These are phyloP conservation scores for Apiospora hydei DNA, from an alignment of 2,329 filamentous ascomycete species.

Conservation along the genomic window DNA sequence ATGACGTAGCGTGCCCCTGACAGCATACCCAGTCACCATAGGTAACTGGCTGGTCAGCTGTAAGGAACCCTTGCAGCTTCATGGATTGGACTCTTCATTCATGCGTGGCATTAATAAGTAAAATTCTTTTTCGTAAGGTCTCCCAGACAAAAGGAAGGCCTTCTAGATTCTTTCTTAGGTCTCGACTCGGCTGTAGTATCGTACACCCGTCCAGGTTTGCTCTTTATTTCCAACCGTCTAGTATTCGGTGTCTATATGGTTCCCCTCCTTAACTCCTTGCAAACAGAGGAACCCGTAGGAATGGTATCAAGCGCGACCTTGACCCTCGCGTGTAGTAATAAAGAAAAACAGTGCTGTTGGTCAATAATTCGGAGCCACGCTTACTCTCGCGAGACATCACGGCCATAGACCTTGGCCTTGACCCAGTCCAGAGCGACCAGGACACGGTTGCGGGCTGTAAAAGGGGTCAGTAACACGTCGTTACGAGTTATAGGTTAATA, in stretches of 20 bases:
- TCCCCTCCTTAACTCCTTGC: slow-evolving; percentile 25
- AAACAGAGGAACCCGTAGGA: slow-evolving; percentile 20
- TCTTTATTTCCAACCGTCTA: slow-evolving; percentile 26
- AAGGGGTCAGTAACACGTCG: slow-evolving; percentile 32
- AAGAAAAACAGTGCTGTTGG: slow-evolving; percentile 21
- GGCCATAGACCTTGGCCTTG: slow-evolving; percentile 96
- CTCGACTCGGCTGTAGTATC: slow-evolving; percentile 11
- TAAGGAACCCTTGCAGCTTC: not conserved
- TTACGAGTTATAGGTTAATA: not conserved
- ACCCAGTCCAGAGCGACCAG: slow-evolving; percentile 94
- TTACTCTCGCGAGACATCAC: slow-evolving; percentile 88
- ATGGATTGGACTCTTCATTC: not conserved
- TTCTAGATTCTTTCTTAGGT: slow-evolving; percentile 9
- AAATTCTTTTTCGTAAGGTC: slow-evolving; percentile 2
- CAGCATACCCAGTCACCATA: not conserved
- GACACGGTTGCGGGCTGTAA: slow-evolving; percentile 85
- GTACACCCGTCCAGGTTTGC: slow-evolving; percentile 11
- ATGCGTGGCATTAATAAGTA: slow-evolving; percentile 11
- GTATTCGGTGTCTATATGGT: slow-evolving; percentile 25
- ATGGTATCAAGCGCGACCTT: slow-evolving; percentile 26
- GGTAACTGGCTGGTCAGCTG: not conserved
- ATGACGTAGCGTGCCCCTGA: not conserved
- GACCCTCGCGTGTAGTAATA: slow-evolving; percentile 21
- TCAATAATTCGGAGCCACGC: not conserved
- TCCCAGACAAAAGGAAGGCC: not conserved